Percentiles rank a stretch among this genome's conserved stretches.
Evolutionary conservation across 345 rosid genomes (phyloP).

Genomic region (Ceriops zippeliana): DNA sequence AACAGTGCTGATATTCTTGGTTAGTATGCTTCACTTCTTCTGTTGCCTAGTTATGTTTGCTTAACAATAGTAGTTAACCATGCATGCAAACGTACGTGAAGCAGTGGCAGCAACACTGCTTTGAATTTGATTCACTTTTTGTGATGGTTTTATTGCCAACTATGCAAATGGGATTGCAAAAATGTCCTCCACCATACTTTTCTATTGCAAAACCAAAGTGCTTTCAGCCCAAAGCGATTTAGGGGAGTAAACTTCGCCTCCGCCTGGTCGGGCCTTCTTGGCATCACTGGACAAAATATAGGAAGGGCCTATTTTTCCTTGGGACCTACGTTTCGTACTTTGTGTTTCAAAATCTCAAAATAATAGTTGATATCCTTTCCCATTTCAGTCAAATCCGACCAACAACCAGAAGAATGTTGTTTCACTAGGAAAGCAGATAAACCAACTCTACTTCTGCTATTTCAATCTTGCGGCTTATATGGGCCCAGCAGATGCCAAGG

Average conservation of each 20-base stretch:
- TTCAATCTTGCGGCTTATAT: constrained; percentile 15
- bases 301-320: constrained; percentile 7
- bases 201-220: constrained; percentile 22
- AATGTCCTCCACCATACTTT: constrained; percentile 47
- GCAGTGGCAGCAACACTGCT: too few relatives aligned
- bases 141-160: constrained; percentile 30
- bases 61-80: too few relatives aligned
- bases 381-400: constrained; percentile 8
- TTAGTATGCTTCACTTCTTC: constrained; percentile 10
- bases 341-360: not conserved
- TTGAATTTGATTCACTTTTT: not conserved
- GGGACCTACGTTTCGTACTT: not conserved
- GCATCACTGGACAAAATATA: constrained; percentile 26
- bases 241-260: constrained; percentile 53
- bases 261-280: constrained; percentile 49
- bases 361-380: not conserved
- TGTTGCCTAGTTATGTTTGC: too few relatives aligned
- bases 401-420: constrained; percentile 23
- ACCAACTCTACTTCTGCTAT: constrained; percentile 27
- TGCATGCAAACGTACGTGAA: too few relatives aligned
- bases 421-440: constrained; percentile 36
- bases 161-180: constrained; percentile 34
- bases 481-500: constrained; percentile 24
- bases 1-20: constrained; percentile 55
- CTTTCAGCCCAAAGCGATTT: constrained; percentile 25